Evolutionary conservation across 2,329 filamentous ascomycete genomes (phyloP), one percentile per base, ranked within the genome.

Genomic region (Microsporum audouinii): DNA sequence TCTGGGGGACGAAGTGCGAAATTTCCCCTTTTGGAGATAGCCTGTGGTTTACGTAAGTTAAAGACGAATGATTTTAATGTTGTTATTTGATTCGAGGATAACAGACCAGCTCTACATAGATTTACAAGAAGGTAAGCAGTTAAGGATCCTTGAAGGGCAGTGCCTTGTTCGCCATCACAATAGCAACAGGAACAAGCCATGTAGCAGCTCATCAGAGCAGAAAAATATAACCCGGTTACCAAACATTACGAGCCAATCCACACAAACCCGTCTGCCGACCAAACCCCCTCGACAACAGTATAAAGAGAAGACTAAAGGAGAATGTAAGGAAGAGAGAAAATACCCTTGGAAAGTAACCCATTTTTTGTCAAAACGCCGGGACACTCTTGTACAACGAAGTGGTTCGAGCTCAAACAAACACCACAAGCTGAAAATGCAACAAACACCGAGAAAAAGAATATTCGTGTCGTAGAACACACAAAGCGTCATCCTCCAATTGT

Each of bases 381-480:
- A 55, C 51, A 55, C 51, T 55, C 51, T 55, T 55, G 51, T 55
- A 55, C 51, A 55, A 34, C 29, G 36, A 55, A 55, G 12, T 43
- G 51, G 51, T 34, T 34, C 51, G 5, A 55, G 51, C 29, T 34
- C 51, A 34, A 34, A 55, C 51, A 51, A 51, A 51, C 45, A 55
- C 33, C 51, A 55, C 51, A 36, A 34, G 33, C 33, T 55, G 51
- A 55, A 55, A 55, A 55, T 55, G 51, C 51, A 55, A 55, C 29
- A 55, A 55, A 55, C 51, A 36, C 51, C 29, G 51, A 55, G 51
- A 36, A 55, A 51, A 51, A 51, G 45, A 51, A 51, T 29, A 51
- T 31, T 43, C 23, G 45, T 31, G 45, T 51, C 45, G 45, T 51
- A 51, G 45, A 51, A 31, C 45, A 51, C 45, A 51, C 45, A 51